These are phyloP conservation scores for Telopea speciosissima DNA, from an alignment of 177 flowering plant species.

Conservation along the genomic window DNA sequence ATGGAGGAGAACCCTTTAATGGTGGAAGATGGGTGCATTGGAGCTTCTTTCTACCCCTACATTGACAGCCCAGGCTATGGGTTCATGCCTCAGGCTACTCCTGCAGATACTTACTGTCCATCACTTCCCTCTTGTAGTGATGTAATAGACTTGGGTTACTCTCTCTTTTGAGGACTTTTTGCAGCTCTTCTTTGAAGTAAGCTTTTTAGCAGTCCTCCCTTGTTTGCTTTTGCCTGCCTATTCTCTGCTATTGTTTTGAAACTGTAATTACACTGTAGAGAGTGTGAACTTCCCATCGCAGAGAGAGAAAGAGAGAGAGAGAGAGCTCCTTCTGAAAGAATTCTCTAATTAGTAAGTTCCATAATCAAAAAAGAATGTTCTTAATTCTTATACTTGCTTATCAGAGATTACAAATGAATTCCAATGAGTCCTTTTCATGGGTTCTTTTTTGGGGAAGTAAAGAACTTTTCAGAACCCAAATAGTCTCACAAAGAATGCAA, in stretches of 20 bases:
- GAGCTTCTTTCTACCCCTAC: conserved; percentile 21
- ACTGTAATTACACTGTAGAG: no score
- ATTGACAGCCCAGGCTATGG: conserved; percentile 23
- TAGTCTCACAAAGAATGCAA: conserved; percentile 1
- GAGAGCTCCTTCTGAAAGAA: no score
- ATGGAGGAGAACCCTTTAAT: conserved; percentile 16
- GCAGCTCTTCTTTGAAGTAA: conserved; percentile 1
- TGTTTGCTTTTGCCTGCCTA: not conserved
- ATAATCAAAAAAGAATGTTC: conserved; percentile 3
- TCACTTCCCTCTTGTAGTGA: conserved; percentile 36
- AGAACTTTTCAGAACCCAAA: not conserved
- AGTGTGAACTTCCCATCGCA: no score
- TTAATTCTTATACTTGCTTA: not conserved
- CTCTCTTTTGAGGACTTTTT: conserved; percentile 26
- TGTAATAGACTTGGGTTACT: conserved; percentile 35
- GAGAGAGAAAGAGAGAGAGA: no score
- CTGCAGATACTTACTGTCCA: conserved; percentile 23
- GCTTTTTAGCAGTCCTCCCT: not conserved
- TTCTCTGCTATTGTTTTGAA: no score
- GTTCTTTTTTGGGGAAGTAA: not conserved
- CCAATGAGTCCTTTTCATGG: not conserved
- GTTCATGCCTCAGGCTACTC: conserved; percentile 20
- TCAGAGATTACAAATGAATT: not conserved
- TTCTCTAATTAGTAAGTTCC: no score
- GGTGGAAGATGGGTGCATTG: conserved; percentile 32